A percentile compares a stretch with the other conserved stretches of the same genome.
Conservation (phyloP, 2,329 filamentous ascomycete species). For the Penicillium rolfsii region DNA sequence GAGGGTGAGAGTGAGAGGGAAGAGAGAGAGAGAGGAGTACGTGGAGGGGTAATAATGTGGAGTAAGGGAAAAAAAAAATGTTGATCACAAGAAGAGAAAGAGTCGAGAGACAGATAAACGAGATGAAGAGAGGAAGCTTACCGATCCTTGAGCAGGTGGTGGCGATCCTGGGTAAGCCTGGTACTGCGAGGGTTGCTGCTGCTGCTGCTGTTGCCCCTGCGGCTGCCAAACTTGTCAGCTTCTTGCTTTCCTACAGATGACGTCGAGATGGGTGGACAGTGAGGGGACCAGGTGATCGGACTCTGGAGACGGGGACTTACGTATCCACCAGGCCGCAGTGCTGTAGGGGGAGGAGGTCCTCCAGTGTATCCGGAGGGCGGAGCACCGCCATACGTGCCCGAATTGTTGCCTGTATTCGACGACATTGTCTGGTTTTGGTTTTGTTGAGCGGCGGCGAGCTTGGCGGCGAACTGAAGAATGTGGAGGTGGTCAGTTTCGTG, state of each 20-base stretch:
- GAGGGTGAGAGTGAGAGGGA: not conserved
- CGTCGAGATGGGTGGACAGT: slow-evolving; percentile 17
- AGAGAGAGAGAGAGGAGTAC: not conserved
- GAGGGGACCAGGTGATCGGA: slow-evolving; percentile 19
- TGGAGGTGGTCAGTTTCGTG: not conserved
- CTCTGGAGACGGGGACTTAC: slow-evolving; percentile 49
- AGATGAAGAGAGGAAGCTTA: slow-evolving; percentile 34
- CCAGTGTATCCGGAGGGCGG: slow-evolving; percentile 45
- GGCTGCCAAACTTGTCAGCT: slow-evolving; percentile 9
- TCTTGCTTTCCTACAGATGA: slow-evolving; percentile 23
- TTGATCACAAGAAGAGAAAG: not conserved
- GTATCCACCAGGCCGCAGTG: slow-evolving; percentile 50
- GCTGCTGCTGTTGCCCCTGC: slow-evolving; percentile 18
- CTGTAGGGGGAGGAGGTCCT: slow-evolving; percentile 42
- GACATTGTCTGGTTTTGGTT: slow-evolving; percentile 20
- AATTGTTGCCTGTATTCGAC: slow-evolving; percentile 23
- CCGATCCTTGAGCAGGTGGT: slow-evolving; percentile 40
- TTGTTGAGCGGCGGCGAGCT: slow-evolving; percentile 45
- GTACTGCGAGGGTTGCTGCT: slow-evolving; percentile 41
- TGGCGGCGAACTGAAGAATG: slow-evolving; percentile 41
- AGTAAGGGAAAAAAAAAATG: not conserved
- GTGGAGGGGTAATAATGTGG: slow-evolving; percentile 16
- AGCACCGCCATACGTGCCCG: slow-evolving; percentile 39
- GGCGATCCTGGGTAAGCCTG: slow-evolving; percentile 58
- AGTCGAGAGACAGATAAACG: slow-evolving; percentile 3